Evolutionary conservation across 345 rosid species (phyloP).

Genomic region (Arabis alpina): DNA sequence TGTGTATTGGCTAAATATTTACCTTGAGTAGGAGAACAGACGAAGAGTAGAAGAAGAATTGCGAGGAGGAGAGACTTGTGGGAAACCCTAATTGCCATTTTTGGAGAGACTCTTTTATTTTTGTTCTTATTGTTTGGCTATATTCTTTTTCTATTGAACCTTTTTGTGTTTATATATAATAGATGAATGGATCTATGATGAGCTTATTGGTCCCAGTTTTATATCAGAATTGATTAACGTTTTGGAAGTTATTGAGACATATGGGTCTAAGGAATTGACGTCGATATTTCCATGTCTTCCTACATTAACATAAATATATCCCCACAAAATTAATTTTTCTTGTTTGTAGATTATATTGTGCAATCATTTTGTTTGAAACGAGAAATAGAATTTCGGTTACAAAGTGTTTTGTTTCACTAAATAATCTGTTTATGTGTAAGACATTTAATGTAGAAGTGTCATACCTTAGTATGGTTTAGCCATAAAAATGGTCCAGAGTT

Average conservation of each 20-base stretch:
- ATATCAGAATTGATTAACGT: constrained; percentile 37
- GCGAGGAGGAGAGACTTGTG: constrained; percentile 34
- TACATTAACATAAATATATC: constrained; percentile 35
- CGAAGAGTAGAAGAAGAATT: constrained; percentile 38
- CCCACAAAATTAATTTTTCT: constrained; percentile 32
- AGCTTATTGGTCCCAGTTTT: constrained; percentile 36
- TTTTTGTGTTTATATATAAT: constrained; percentile 44
- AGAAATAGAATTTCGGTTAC: constrained; percentile 13
- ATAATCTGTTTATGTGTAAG: neutral
- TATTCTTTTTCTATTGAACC: constrained; percentile 21
- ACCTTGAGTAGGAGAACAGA: constrained; percentile 38
- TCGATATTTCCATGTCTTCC: constrained; percentile 40
- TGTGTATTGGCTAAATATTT: constrained; percentile 19
- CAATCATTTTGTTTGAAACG: constrained; percentile 18
- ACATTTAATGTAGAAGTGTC: neutral
- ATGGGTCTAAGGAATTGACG: constrained; percentile 41
- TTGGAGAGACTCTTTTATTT: constrained; percentile 18
- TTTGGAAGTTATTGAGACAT: constrained; percentile 45
- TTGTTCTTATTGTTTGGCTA: constrained; percentile 6
- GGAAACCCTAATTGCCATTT: constrained; percentile 46
- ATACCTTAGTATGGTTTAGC: neutral
- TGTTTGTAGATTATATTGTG: constrained; percentile 32
- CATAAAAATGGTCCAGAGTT: neutral
- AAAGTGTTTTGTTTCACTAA: constrained; percentile 10
- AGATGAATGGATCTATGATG: constrained; percentile 40